phyloP scores from a whole-genome alignment of 129 eudicot species.

The Glebionis coronaria region DNA sequence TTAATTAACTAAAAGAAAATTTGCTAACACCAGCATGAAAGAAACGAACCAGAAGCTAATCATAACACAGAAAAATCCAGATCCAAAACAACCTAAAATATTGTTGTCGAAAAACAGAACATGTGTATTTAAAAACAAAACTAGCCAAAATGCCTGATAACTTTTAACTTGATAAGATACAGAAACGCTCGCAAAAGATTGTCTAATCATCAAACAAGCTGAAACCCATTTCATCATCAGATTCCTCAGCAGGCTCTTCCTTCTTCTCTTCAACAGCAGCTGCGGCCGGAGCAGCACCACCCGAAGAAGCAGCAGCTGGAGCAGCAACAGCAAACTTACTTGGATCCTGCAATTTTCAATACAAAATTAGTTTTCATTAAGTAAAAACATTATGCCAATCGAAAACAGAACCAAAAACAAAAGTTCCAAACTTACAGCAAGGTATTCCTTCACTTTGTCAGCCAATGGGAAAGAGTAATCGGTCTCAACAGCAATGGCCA shows the following conservation, averaged over 20 bases:
- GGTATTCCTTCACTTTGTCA: conserved; percentile 64
- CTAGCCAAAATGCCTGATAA: neutral
- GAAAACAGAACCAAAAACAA: neutral
- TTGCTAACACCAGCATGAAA: neutral
- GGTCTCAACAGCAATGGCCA: conserved; percentile 63
- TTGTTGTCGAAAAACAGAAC: neutral
- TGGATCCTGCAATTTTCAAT: conserved; percentile 48
- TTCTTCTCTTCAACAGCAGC: conserved; percentile 58
- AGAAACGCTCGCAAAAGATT: conserved; percentile 4
- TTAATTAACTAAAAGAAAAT: neutral
- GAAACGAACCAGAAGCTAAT: neutral
- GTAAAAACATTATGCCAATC: neutral
- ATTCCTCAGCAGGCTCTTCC: conserved; percentile 55
- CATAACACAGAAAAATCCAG: neutral
- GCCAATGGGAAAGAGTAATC: conserved; percentile 60
- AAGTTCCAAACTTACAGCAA: conserved; percentile 31
- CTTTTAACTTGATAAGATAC: too few relatives aligned
- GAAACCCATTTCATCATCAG: conserved; percentile 45
- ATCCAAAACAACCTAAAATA: neutral
- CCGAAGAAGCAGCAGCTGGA: conserved; percentile 25
- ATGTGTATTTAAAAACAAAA: neutral
- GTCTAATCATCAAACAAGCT: neutral
- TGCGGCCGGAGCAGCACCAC: conserved; percentile 23
- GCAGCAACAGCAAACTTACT: conserved; percentile 58
- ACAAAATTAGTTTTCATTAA: neutral